Conservation (phyloP, 805 yeast genomes). For the Wickerhamomyces hampshirensis region DNA sequence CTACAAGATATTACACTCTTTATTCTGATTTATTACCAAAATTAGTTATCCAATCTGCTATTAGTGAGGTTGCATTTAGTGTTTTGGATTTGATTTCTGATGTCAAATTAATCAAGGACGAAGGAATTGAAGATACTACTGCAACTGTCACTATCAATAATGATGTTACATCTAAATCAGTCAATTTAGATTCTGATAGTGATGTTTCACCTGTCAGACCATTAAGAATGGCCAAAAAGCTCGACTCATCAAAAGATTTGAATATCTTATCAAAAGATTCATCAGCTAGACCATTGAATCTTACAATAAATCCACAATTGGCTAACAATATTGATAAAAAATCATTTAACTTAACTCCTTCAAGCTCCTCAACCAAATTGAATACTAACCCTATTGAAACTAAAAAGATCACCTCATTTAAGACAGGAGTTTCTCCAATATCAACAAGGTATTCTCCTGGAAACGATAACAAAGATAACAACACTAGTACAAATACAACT, state of each 20-base stretch:
- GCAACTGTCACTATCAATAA: slow-evolving; percentile 1
- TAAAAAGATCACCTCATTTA: slow-evolving; percentile 10
- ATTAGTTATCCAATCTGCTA: slow-evolving; percentile 66
- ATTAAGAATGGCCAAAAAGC: slow-evolving; percentile 58
- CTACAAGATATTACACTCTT: slow-evolving; percentile 67
- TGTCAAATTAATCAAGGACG: slow-evolving; percentile 37
- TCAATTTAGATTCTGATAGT: slow-evolving; percentile 1
- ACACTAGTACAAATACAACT: background rate
- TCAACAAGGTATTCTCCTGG: slow-evolving; percentile 17
- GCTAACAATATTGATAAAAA: slow-evolving; percentile 8
- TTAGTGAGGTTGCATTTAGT: slow-evolving; percentile 66
- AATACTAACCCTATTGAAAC: too few species aligned
- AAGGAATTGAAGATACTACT: background rate
- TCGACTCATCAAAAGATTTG: too few species aligned
- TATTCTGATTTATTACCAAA: slow-evolving; percentile 64
- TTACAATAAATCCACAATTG: slow-evolving; percentile 16
- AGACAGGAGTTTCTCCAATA: slow-evolving; percentile 12
- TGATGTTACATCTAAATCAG: too few species aligned
- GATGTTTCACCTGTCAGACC: slow-evolving; percentile 56
- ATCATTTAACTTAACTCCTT: slow-evolving; percentile 2
- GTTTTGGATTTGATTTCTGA: slow-evolving; percentile 57
- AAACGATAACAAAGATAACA: slow-evolving; percentile 1
- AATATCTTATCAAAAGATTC: too few species aligned
- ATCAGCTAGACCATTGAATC: slow-evolving; percentile 18
- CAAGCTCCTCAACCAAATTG: too few species aligned